Base-by-base conservation (phyloP, 169 alveolate species). In the Ichthyophthirius multifiliis region DNA sequence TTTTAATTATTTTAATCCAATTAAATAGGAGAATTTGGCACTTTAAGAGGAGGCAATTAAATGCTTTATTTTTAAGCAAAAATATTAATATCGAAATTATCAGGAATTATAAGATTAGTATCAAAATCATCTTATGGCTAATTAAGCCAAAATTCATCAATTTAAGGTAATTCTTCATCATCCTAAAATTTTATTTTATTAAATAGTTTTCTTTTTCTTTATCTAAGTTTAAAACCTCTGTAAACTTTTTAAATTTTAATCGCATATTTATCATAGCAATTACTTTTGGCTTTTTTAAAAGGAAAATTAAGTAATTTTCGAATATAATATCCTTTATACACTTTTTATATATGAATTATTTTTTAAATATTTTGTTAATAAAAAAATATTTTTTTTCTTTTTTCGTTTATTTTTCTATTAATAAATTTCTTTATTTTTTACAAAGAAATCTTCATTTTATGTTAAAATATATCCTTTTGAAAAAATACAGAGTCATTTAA, bases 231-330 rank as follows among this genome's bases (percentile, higher is more conserved):
- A 10, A 27, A 55, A 1, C 71, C 71, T 55, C 71, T 55, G 13
- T 10, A 55, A 0, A 23, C 18, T 55, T 55, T 55, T 55, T 55
- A 16, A 18, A 55, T 55, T 23, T 18, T 1, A 55, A 55, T 55
- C 12, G 71, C 71, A 55, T 55, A 55, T 55, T 55, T 55, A 55
- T n/a, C n/a, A n/a, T n/a, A n/a, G n/a, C n/a, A n/a, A n/a, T n/a
- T 55, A 39, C 43, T 55, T 16, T 15, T 34, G 31, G 43, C 71
- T 55, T 23, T 55, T 6, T 3, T 55, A 34, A 55, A 55, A 55
- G 7, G 31, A 55, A 55, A 55, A 23, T 55, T 55, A 23, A 55
- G 43, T 0, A 55, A 34, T 23, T 55, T 55, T 55, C 71, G 23
- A 2, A 55, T 18, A 15, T 1, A 27, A 55, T 55, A 55, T 5